Evolutionary conservation across 805 yeast genomes (phyloP).

Genomic region (Maudiozyma barnettii): DNA sequence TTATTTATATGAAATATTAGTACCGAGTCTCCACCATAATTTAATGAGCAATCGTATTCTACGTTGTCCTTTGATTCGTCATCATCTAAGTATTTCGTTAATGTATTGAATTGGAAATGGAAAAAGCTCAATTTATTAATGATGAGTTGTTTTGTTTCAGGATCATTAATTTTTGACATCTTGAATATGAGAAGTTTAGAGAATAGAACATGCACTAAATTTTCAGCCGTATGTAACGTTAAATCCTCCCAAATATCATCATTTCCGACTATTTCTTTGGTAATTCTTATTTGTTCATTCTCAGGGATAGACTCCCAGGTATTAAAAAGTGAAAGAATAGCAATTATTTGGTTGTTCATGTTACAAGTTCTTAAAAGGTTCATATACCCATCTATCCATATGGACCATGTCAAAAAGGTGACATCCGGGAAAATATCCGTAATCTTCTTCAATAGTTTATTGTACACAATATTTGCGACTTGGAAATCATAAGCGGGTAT

Average conservation of each 20-base stretch:
- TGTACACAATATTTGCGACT: conserved; percentile 21
- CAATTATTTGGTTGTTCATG: conserved; percentile 18
- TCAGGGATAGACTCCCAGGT: conserved; percentile 20
- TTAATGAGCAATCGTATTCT: neutral
- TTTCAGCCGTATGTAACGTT: conserved; percentile 11
- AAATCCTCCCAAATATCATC: conserved; percentile 11
- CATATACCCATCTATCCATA: conserved; percentile 20
- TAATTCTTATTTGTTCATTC: conserved; percentile 4
- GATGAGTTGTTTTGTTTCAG: neutral
- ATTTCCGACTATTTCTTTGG: conserved; percentile 2
- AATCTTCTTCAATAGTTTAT: conserved; percentile 19
- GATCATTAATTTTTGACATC: conserved; percentile 4
- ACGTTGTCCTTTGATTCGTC: neutral
- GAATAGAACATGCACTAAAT: conserved; percentile 9
- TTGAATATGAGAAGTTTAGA: conserved; percentile 14
- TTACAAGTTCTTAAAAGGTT: conserved; percentile 20
- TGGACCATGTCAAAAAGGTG: conserved; percentile 19
- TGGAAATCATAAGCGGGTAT: conserved; percentile 22
- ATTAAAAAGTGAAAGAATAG: conserved; percentile 22
- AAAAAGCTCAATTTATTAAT: neutral
- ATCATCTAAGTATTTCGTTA: neutral
- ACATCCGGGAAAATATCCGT: conserved; percentile 12
- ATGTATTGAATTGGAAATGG: neutral
- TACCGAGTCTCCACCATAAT: neutral
- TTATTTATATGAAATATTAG: conserved; percentile 20